Percentiles rank a stretch among this genome's conserved stretches.
phyloP scores from a whole-genome alignment of 1,139 yeast genomes.

The Yamadazyma aaseri region DNA sequence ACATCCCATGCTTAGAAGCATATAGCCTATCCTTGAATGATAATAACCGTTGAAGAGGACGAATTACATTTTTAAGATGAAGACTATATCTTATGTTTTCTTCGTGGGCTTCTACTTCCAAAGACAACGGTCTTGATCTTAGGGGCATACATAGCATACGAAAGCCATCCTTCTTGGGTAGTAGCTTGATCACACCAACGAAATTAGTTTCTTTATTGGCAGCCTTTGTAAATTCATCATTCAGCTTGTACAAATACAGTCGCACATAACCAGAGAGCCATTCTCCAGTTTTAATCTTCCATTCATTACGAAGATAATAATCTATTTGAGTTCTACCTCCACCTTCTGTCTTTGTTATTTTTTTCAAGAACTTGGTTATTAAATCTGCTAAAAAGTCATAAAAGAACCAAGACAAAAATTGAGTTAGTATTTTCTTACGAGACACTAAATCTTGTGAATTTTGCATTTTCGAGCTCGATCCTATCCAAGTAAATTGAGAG shows the following conservation, averaged over 20 bases:
- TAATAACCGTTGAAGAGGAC: slow-evolving; percentile 21
- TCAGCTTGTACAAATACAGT: slow-evolving; percentile 23
- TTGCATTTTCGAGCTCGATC: slow-evolving; percentile 20
- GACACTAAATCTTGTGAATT: slow-evolving; percentile 37
- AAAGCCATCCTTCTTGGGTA: slow-evolving; percentile 54
- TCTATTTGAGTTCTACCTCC: slow-evolving; percentile 17
- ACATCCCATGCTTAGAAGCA: slow-evolving; percentile 11
- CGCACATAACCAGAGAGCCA: slow-evolving; percentile 43
- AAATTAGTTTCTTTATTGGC: slow-evolving; percentile 14
- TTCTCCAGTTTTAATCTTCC: slow-evolving; percentile 47
- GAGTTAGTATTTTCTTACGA: slow-evolving; percentile 31
- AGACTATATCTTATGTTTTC: slow-evolving; percentile 18
- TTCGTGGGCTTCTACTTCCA: slow-evolving; percentile 6
- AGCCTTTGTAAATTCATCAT: slow-evolving; percentile 10
- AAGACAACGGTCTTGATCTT: slow-evolving; percentile 18
- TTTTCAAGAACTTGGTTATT: slow-evolving; percentile 57
- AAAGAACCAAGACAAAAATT: slow-evolving; percentile 62
- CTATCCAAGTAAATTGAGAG: slow-evolving; percentile 43
- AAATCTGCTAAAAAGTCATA: slow-evolving; percentile 45
- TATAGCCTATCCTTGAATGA: slow-evolving; percentile 18
- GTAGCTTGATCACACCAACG: slow-evolving; percentile 41
- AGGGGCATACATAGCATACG: slow-evolving; percentile 63
- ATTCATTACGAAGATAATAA: slow-evolving; percentile 59
- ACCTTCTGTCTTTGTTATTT: slow-evolving; percentile 51
- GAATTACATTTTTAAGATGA: slow-evolving; percentile 19